Percentiles rank a stretch among this genome's conserved stretches.
Conservation (phyloP, 2,329 filamentous ascomycete species). For the Colletotrichum tropicicola region DNA sequence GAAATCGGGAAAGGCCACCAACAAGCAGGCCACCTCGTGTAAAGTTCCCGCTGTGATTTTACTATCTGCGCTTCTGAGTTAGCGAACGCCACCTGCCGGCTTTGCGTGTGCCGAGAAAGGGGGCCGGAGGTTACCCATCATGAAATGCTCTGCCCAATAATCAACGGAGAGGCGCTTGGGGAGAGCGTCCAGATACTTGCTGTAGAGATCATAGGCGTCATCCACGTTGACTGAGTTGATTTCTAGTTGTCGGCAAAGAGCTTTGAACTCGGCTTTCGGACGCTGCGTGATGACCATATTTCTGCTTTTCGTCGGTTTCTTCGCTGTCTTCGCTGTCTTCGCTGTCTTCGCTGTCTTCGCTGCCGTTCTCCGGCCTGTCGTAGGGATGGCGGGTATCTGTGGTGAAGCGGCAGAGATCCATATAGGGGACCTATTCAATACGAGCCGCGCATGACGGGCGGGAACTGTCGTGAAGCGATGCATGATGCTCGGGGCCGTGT, state of each 20-base stretch:
- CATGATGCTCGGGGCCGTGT: no score
- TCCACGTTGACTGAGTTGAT: not conserved
- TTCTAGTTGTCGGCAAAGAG: not conserved
- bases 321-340: no score
- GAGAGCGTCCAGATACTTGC: not conserved
- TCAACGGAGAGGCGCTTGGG: not conserved
- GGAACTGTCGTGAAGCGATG: not conserved
- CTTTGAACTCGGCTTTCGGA: not conserved
- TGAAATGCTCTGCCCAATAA: conserved; percentile 3
- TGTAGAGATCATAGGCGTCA: conserved; percentile 11
- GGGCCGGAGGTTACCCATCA: not conserved
- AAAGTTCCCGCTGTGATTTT: not conserved
- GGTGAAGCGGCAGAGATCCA: not conserved
- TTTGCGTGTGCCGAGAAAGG: not conserved
- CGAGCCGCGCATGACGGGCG: not conserved
- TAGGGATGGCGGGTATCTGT: no score
- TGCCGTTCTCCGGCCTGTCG: no score
- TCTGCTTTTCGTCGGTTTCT: no score
- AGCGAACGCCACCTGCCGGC: no score
- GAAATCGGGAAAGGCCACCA: not conserved
- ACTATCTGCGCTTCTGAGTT: not conserved
- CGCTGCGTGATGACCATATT: not conserved
- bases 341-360: no score
- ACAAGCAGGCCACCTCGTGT: conserved; percentile 3
- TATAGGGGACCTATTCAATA: no score